Percentiles rank a stretch among this genome's conserved stretches.
phyloP scores from a whole-genome alignment of 1,284 basidiomycete genomes.

The Golubevia pallescens region DNA sequence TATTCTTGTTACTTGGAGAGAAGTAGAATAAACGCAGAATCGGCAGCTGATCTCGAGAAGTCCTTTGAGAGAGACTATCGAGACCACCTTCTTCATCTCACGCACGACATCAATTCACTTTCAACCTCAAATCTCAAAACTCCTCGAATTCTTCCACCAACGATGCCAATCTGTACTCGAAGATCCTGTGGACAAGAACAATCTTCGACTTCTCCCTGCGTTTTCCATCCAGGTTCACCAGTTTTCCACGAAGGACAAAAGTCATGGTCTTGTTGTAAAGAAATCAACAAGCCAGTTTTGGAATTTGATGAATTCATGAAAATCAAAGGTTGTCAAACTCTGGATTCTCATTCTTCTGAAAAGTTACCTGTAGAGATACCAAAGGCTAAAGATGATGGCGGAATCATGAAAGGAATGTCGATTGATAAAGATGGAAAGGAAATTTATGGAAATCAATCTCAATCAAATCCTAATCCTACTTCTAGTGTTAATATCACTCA shows the following conservation, averaged over 20 bases:
- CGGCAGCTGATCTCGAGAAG: no score
- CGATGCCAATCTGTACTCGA: slow-evolving; percentile 56
- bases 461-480: no score
- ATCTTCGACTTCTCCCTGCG: slow-evolving; percentile 19
- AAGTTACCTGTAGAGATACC: slow-evolving; percentile 29
- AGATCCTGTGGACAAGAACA: slow-evolving; percentile 40
- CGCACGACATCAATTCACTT: neutral
- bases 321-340: slow-evolving; percentile 42
- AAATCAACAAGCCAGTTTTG: slow-evolving; percentile 59
- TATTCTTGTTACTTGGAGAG: no score
- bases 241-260: slow-evolving; percentile 63
- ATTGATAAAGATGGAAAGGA: slow-evolving; percentile 28
- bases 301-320: slow-evolving; percentile 61
- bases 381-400: slow-evolving; percentile 21
- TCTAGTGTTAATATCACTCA: no score
- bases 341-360: slow-evolving; percentile 34
- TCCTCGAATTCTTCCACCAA: no score
- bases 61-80: no score
- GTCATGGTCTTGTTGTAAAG: slow-evolving; percentile 63
- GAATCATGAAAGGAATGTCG: slow-evolving; percentile 2
- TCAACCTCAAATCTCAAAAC: neutral
- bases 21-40: no score
- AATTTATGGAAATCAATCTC: slow-evolving; percentile 25
- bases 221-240: slow-evolving; percentile 56
- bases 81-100: no score